These are phyloP conservation scores for Trichosanthes truncata DNA, from an alignment of 306 rosid genomes.

Conservation along the genomic window DNA sequence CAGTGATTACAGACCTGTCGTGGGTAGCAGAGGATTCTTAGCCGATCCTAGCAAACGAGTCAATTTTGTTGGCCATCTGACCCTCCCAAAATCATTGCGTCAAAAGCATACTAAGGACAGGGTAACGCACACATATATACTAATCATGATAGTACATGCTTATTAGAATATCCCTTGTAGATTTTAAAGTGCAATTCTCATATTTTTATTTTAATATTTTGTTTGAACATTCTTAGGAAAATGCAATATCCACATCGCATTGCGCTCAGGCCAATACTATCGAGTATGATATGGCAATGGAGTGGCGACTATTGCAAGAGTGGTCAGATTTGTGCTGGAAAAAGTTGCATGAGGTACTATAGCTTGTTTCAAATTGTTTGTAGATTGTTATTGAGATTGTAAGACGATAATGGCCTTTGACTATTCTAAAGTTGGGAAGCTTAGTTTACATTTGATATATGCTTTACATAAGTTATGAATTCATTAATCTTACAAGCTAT, in stretches of 20 bases:
- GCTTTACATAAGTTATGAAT: no score
- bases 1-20: conserved; percentile 23
- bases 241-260: conserved; percentile 42
- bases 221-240: conserved; percentile 21
- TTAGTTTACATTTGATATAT: neutral
- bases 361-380: no score
- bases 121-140: conserved; percentile 17
- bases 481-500: no score
- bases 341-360: conserved; percentile 30
- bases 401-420: neutral
- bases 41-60: conserved; percentile 13
- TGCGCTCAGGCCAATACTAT: conserved; percentile 41
- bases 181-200: conserved; percentile 15
- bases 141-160: neutral
- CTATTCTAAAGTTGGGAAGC: neutral
- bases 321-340: conserved; percentile 31
- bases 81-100: neutral
- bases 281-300: conserved; percentile 43
- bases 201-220: conserved; percentile 26
- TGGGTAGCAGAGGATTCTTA: conserved; percentile 23
- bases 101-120: conserved; percentile 26
- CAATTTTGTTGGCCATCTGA: conserved; percentile 30
- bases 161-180: neutral
- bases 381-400: neutral
- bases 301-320: conserved; percentile 34